Base-by-base conservation (phyloP, 768 basidiomycete species). In the Leccinum fibrillosum region DNA sequence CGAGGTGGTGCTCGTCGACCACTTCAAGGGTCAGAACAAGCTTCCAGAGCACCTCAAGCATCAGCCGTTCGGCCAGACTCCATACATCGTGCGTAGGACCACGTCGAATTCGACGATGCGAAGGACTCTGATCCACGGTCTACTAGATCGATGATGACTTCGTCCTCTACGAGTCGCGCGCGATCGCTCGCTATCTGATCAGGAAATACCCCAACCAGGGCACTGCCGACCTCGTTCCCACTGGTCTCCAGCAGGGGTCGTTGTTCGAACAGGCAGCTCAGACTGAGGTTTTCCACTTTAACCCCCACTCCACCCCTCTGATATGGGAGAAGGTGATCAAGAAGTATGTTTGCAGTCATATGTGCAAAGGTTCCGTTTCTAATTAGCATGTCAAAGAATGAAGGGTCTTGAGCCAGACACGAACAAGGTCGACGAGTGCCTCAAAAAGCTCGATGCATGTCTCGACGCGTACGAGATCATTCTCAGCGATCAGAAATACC, bases 391-490 rank as follows among this genome's bases (percentile, higher is more conserved):
- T 26, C 42, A 44, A 44, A 44, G 19, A 9, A 45, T 21, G 44
- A 45, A 45, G 12, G 44, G 21, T 37, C 54, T 44, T 4, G 66
- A 66, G 12, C 37, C 64, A 12, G 66, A 76, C n/a, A 44, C 63
- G 28, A 61, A 57, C 23, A 60, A 25, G 21, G 59, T 74, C 9
- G 61, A 37, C 1, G 62, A 65, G 5, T 17, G 25, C 30, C 25
- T 64, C 39, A 15, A 9, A 0, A 58, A 51, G 5, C 68, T 81
- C 2, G 66, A 68, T 0, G 63, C 59, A 1, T 79, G 72, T 52
- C 72, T 88, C 17, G 78, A 81, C 13, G 81, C 64, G 1, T 87
- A 86, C 57, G 82, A 86, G 1, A 49, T 54, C 17, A 81, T 88
- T 28, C 75, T 87, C 25, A 62, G 74, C 42, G 85, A 82, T 65